Conservation (phyloP, 2,329 filamentous ascomycete species). For the Cordyceps militaris region DNA sequence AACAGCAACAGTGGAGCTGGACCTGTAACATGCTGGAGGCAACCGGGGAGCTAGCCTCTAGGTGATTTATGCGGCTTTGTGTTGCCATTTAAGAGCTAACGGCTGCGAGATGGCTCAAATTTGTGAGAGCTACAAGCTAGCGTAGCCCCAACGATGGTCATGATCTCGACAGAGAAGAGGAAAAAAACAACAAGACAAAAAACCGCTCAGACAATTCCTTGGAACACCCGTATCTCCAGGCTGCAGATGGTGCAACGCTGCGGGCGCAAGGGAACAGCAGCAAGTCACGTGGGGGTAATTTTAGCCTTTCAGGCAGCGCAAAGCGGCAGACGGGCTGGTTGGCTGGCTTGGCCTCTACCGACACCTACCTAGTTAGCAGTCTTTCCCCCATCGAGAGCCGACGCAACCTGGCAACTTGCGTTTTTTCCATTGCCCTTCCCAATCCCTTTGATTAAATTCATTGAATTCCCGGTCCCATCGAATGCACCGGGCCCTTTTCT, state of each 20-base stretch:
- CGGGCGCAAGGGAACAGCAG: background rate
- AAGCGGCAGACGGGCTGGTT: constrained; percentile 11
- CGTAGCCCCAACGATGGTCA: background rate
- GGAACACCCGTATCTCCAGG: background rate
- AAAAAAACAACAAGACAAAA: background rate
- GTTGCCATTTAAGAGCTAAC: background rate
- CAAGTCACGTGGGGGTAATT: constrained; percentile 27
- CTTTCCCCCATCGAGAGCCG: constrained; percentile 23
- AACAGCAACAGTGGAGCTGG: background rate
- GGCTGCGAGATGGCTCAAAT: background rate
- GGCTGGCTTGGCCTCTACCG: constrained; percentile 19
- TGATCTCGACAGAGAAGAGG: background rate
- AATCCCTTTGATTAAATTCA: constrained; percentile 20
- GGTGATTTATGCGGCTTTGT: background rate
- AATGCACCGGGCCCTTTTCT: constrained; percentile 19
- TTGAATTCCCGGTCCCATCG: constrained; percentile 12
- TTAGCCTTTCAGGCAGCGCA: constrained; percentile 19
- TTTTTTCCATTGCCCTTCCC: constrained; percentile 1
- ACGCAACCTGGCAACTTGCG: constrained; percentile 3
- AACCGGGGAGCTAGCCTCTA: background rate
- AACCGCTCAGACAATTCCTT: background rate
- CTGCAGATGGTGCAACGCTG: background rate
- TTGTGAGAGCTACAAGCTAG: background rate
- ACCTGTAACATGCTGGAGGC: background rate
- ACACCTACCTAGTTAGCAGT: constrained; percentile 19